phyloP scores from a whole-genome alignment of 176 grass and related monocot genomes.

The Carex pumila region DNA sequence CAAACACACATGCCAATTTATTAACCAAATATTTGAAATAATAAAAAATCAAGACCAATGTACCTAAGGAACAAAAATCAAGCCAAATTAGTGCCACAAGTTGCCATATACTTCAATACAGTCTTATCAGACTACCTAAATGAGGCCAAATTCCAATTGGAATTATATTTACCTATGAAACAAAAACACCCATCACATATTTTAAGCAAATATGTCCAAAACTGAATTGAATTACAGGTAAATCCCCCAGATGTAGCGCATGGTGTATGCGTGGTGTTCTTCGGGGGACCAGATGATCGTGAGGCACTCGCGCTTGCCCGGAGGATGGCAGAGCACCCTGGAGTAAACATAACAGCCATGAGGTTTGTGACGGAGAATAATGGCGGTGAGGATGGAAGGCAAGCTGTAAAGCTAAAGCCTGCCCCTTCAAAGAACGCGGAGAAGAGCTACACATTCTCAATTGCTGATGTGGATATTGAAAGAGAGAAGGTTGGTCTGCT shows the following conservation, averaged over 20 bases:
- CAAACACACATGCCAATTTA: neutral
- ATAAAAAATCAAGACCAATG: neutral
- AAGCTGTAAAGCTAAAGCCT: constrained; percentile 46
- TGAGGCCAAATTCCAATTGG: neutral
- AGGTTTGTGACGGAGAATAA: constrained; percentile 34
- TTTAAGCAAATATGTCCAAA: neutral
- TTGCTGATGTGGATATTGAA: constrained; percentile 36
- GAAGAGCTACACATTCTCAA: constrained; percentile 78
- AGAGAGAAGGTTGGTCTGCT: constrained; percentile 41
- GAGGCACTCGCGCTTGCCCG: constrained; percentile 61
- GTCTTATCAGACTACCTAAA: neutral
- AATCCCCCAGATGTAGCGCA: constrained; percentile 49
- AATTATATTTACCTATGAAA: neutral
- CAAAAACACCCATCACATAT: neutral
- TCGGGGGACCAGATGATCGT: constrained; percentile 68
- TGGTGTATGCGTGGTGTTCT: constrained; percentile 73
- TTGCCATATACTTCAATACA: neutral
- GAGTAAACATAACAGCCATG: constrained; percentile 45
- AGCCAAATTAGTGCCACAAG: neutral
- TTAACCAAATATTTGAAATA: neutral
- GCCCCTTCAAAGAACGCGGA: constrained; percentile 47
- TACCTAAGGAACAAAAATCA: neutral
- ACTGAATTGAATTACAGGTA: constrained; percentile 18
- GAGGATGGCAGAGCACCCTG: constrained; percentile 79
- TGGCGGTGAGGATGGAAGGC: constrained; percentile 17